Percentiles rank a stretch among this genome's conserved stretches.
Conservation (phyloP, 306 rosid species). For the Rubus parviflorus region DNA sequence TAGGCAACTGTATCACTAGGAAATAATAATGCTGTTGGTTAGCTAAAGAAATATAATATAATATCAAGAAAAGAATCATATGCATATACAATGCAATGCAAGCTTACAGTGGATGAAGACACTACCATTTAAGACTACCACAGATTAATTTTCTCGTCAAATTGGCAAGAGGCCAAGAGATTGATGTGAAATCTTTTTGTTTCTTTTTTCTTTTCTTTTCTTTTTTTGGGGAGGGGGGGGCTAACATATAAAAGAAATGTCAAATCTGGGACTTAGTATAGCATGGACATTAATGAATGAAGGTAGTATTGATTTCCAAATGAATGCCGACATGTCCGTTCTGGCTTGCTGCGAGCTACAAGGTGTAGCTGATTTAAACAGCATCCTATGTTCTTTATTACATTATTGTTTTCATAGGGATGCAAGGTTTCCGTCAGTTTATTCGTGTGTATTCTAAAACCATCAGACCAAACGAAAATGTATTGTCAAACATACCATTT, state of each 20-base stretch:
- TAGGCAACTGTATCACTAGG: not conserved
- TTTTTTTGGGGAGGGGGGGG: not conserved
- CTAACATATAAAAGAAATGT: not conserved
- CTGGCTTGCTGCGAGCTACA: not conserved
- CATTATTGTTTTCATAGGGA: not conserved
- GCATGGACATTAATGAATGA: not conserved
- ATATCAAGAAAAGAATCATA: not conserved
- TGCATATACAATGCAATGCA: not conserved
- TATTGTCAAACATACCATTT: not conserved
- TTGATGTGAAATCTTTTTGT: not conserved
- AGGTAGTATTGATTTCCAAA: not conserved
- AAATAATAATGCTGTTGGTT: not conserved
- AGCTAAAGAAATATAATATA: not conserved
- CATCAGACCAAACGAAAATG: not conserved
- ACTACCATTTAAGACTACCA: not conserved
- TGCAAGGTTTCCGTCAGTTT: not conserved
- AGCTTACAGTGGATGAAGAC: not conserved
- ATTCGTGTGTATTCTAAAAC: not conserved
- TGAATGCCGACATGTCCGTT: constrained; percentile 25
- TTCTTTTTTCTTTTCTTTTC: not conserved
- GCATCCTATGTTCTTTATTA: constrained; percentile 37
- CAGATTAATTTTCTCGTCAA: not conserved
- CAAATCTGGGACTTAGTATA: not conserved
- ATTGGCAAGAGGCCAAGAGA: not conserved
- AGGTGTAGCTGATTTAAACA: constrained; percentile 28